These are phyloP conservation scores for Citrus hindsii DNA, from an alignment of 345 rosid species.

Conservation along the genomic window DNA sequence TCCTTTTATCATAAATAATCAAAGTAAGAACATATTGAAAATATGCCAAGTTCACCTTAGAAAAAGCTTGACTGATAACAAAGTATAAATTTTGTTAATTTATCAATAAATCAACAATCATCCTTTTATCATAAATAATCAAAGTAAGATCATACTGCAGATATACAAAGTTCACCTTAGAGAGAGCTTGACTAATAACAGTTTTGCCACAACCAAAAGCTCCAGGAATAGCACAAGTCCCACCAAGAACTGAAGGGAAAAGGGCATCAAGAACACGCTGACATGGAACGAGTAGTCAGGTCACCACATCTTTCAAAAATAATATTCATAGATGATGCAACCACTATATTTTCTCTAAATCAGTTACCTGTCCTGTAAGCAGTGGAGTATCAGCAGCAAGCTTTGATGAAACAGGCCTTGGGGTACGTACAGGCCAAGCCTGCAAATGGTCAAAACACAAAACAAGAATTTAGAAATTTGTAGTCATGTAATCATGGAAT, in stretches of 20 bases:
- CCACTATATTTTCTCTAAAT: background rate
- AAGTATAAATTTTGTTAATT: background rate
- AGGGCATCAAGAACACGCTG: slow-evolving; percentile 99
- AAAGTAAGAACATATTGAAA: background rate
- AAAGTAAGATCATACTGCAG: background rate
- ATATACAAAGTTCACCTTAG: slow-evolving; percentile 60
- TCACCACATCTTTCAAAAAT: background rate
- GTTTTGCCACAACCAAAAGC: slow-evolving; percentile 99
- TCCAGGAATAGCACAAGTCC: slow-evolving; percentile 99
- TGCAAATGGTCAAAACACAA: slow-evolving; percentile 32
- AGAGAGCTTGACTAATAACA: slow-evolving; percentile 99
- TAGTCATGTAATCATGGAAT: background rate
- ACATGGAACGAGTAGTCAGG: slow-evolving; percentile 27
- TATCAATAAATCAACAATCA: slow-evolving; percentile 1
- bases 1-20: background rate
- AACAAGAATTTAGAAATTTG: background rate
- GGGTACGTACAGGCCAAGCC: slow-evolving; percentile 99
- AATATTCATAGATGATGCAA: background rate
- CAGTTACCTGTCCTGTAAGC: slow-evolving; percentile 90
- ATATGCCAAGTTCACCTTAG: slow-evolving; percentile 60
- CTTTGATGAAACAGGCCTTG: slow-evolving; percentile 98
- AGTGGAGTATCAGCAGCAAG: slow-evolving; percentile 99
- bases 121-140: background rate
- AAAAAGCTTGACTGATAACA: slow-evolving; percentile 99
- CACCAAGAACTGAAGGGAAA: slow-evolving; percentile 99